phyloP scores from a whole-genome alignment of 805 yeast species.

The Kluyveromyces wickerhamii region DNA sequence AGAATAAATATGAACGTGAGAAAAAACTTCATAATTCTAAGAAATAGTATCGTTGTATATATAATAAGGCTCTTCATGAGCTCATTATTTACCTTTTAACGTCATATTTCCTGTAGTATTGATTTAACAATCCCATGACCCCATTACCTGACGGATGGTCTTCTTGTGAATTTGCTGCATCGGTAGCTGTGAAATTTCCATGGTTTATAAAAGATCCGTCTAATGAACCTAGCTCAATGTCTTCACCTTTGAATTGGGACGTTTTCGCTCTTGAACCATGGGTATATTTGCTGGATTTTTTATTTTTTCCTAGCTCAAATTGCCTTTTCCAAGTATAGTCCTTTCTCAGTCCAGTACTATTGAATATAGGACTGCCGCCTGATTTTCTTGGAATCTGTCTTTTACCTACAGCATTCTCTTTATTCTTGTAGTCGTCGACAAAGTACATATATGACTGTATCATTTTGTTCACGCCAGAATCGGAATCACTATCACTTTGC shows the following conservation, averaged over 20 bases:
- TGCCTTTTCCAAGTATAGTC: slow-evolving; percentile 31
- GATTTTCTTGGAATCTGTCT: slow-evolving; percentile 21
- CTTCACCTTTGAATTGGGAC: neutral
- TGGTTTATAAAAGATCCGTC: slow-evolving; percentile 40
- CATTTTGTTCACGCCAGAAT: slow-evolving; percentile 70
- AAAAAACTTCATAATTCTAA: slow-evolving; percentile 54
- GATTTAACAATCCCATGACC: slow-evolving; percentile 73
- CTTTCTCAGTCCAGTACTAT: slow-evolving; percentile 9
- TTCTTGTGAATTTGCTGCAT: slow-evolving; percentile 6
- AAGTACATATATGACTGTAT: slow-evolving; percentile 83
- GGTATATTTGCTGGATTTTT: slow-evolving; percentile 8
- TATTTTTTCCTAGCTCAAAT: slow-evolving; percentile 25
- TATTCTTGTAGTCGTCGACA: slow-evolving; percentile 69
- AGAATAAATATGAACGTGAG: slow-evolving; percentile 86
- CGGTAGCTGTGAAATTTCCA: slow-evolving; percentile 19
- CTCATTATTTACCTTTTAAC: slow-evolving; percentile 14
- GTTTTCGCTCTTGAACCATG: neutral
- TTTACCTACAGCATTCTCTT: slow-evolving; percentile 31
- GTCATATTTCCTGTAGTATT: slow-evolving; percentile 52
- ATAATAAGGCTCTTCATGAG: neutral
- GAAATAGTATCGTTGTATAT: slow-evolving; percentile 17
- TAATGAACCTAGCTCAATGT: slow-evolving; percentile 13
- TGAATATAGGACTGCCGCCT: slow-evolving; percentile 4
- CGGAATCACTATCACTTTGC: slow-evolving; percentile 23
- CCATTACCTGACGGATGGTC: slow-evolving; percentile 32